These are phyloP conservation scores for Cladobotryum mycophilum DNA, from an alignment of 2,329 filamentous ascomycete genomes.

Conservation along the genomic window DNA sequence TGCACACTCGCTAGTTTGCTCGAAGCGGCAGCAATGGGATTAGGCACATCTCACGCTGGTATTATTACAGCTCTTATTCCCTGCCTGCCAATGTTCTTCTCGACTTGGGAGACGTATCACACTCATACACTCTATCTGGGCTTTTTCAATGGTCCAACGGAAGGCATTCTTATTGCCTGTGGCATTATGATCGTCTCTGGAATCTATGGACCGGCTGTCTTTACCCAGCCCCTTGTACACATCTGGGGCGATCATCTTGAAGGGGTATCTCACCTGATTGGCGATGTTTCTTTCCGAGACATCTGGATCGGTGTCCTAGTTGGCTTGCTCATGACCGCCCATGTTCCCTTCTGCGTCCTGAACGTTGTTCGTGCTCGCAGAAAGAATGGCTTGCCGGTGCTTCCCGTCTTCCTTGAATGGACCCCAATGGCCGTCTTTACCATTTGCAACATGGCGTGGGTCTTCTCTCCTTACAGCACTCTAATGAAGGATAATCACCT, in stretches of 20 bases:
- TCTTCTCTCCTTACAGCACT: constrained; percentile 82
- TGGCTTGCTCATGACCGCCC: constrained; percentile 58
- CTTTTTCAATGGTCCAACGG: constrained; percentile 94
- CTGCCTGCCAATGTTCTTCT: constrained; percentile 97
- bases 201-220: constrained; percentile 81
- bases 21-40: constrained; percentile 87
- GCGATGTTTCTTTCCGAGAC: constrained; percentile 71
- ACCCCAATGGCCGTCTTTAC: constrained; percentile 82
- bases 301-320: constrained; percentile 75
- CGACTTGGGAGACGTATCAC: constrained; percentile 99
- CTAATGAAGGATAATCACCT: constrained; percentile 80
- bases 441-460: constrained; percentile 68
- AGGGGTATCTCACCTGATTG: constrained; percentile 53
- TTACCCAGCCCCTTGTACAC: constrained; percentile 67
- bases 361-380: constrained; percentile 77
- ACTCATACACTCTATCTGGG: constrained; percentile 95
- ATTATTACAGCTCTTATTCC: constrained; percentile 89
- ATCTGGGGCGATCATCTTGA: constrained; percentile 53
- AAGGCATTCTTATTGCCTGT: constrained; percentile 86
- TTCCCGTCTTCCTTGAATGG: constrained; percentile 89
- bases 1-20: constrained; percentile 89
- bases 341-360: constrained; percentile 82
- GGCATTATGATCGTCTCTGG: constrained; percentile 80
- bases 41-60: constrained; percentile 76
- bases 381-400: constrained; percentile 63